Base-by-base conservation (phyloP, 2,329 filamentous ascomycete species). In the Fusarium sp. region DNA sequence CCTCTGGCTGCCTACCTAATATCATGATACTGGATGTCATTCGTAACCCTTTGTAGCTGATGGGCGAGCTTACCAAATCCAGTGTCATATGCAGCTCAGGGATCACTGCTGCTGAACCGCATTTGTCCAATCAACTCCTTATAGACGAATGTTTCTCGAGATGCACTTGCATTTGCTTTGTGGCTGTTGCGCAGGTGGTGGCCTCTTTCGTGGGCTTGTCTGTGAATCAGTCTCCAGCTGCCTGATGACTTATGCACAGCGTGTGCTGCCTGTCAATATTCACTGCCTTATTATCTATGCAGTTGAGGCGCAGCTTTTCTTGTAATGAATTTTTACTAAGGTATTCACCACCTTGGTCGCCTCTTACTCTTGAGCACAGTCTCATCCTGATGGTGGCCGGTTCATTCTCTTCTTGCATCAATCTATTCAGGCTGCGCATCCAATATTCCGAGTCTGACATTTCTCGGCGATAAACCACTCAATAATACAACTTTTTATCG, bases 141-240 rank as follows among this genome's bases (percentile, higher is more conserved):
- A 17, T 34, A 4, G 43, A 34, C 5, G 9, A 15, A 5, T 11
- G 17, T 15, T 19, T 31, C n/a, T 44, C 14, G 7, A 42, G 15
- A 44, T 44, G 19, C 46, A 49, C 28, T 39, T 21, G n/a, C 40
- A 19, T 40, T 46, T 49, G 21, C 38, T 40, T 52, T 67, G 50
- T 58, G 46, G 40, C 57, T 70, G 34, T 45, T 43, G 28, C 28
- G 45, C 24, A 49, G 46, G n/a, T 45, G 50, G 60, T 65, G 34
- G 21, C 34, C 38, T 60, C 17, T 39, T 45, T 36, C 39, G 36
- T 55, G 43, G 57, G 57, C 17, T 24, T 5, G n/a, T 53, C 28
- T 38, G 11, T 36, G 34, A 36, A 17, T 36, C 15, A 28, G 14
- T 38, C 36, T 19, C 19, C 19, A 19, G 19, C 19, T 65, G 28